A percentile compares a stretch with the other conserved stretches of the same genome.
Conservation (phyloP, 805 yeast genomes). For the Candida sphagnicola region DNA sequence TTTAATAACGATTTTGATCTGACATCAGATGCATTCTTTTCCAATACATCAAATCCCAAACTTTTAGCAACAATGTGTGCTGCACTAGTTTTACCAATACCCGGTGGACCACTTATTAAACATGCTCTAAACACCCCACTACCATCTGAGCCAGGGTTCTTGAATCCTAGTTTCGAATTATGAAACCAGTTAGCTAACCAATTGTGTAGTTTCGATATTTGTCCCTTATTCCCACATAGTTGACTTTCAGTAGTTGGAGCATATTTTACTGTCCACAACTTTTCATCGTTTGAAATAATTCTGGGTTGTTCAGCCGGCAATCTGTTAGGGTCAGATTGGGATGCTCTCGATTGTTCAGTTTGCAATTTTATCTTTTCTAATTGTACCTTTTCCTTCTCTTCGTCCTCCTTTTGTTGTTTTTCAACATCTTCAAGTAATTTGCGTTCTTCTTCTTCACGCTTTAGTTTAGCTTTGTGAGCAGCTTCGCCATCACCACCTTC, state of each 20-base stretch:
- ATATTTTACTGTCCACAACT: constrained; percentile 89
- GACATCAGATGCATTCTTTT: constrained; percentile 85
- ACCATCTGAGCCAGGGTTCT: constrained; percentile 57
- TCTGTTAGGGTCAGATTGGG: constrained; percentile 5
- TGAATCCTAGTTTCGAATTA: constrained; percentile 52
- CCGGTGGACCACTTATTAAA: constrained; percentile 83
- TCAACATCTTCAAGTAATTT: constrained; percentile 42
- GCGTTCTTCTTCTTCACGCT: constrained; percentile 65
- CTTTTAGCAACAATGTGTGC: constrained; percentile 71
- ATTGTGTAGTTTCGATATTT: constrained; percentile 55
- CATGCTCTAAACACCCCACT: constrained; percentile 79
- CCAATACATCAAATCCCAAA: constrained; percentile 69
- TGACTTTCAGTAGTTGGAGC: constrained; percentile 78
- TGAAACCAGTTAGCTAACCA: constrained; percentile 83
- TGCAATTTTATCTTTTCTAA: neutral
- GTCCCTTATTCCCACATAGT: constrained; percentile 87
- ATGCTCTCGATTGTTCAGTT: neutral
- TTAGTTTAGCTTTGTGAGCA: constrained; percentile 69
- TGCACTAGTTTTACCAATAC: constrained; percentile 80
- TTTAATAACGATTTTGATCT: constrained; percentile 78
- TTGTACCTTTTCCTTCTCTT: constrained; percentile 35
- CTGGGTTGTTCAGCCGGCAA: constrained; percentile 19
- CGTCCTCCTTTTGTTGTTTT: constrained; percentile 41
- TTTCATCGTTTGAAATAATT: constrained; percentile 49
- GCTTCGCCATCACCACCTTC: constrained; percentile 85